These are phyloP conservation scores for Oropetium thomaeum DNA, from an alignment of 176 grass and related monocot genomes.

Conservation along the genomic window DNA sequence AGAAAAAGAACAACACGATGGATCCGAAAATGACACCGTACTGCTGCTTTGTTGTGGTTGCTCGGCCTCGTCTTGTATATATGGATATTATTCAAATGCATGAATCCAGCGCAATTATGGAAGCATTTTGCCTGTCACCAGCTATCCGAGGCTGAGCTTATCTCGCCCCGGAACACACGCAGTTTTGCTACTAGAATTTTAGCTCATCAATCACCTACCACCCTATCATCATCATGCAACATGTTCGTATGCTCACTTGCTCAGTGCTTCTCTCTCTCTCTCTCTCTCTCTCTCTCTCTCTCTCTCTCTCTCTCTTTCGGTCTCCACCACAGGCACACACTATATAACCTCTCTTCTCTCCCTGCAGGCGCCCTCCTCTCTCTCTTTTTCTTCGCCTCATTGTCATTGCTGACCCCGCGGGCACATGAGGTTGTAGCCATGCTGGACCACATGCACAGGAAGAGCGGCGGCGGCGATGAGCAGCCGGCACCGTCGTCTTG, in stretches of 20 bases:
- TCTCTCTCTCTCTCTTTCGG: neutral
- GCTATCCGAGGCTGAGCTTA: constrained; percentile 6
- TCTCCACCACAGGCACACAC: too few species aligned
- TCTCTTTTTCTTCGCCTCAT: neutral
- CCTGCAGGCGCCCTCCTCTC: neutral
- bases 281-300: neutral
- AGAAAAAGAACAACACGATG: neutral
- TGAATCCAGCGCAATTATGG: constrained; percentile 40
- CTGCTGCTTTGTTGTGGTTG: neutral
- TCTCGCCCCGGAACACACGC: neutral
- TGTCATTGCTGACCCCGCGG: neutral
- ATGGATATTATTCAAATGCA: neutral
- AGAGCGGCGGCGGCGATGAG: constrained; percentile 17
- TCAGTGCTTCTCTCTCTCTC: neutral
- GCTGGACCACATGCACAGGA: constrained; percentile 20
- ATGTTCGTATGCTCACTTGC: neutral
- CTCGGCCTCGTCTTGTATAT: neutral
- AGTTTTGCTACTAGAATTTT: neutral
- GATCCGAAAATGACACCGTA: neutral
- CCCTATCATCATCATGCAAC: constrained; percentile 18
- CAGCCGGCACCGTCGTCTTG: neutral
- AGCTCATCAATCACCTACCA: constrained; percentile 27
- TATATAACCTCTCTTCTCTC: constrained; percentile 34
- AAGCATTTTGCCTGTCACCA: constrained; percentile 19
- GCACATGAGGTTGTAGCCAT: constrained; percentile 40